phyloP scores from a whole-genome alignment of 1,284 basidiomycete species.

The Boletus sp. region DNA sequence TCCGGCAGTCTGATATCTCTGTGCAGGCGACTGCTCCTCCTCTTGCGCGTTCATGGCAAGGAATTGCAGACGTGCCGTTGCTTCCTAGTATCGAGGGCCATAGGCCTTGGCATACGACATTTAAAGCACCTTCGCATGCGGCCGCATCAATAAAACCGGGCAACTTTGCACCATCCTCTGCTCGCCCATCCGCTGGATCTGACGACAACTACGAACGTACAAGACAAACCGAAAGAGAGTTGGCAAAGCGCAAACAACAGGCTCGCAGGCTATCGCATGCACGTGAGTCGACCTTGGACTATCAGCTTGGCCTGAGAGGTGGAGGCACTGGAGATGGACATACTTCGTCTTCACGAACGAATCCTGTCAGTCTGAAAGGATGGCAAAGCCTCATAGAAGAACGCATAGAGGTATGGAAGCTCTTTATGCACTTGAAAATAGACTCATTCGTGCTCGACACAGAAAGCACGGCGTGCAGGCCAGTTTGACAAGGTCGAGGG shows the following conservation, averaged over 20 bases:
- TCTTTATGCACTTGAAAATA: background rate
- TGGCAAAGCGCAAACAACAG: constrained; percentile 48
- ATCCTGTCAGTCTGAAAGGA: constrained; percentile 64
- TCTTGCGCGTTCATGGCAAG: constrained; percentile 12
- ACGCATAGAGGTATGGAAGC: constrained; percentile 61
- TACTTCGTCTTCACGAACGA: constrained; percentile 37
- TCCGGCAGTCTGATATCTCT: constrained; percentile 11
- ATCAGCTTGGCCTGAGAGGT: constrained; percentile 53
- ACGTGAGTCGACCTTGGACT: constrained; percentile 73
- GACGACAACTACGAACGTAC: constrained; percentile 48
- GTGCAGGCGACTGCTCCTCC: background rate
- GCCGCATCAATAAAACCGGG: constrained; percentile 51
- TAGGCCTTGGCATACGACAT: constrained; percentile 68
- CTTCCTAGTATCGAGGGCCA: constrained; percentile 54
- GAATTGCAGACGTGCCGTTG: constrained; percentile 40
- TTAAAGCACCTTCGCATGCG: constrained; percentile 55
- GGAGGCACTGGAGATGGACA: constrained; percentile 19
- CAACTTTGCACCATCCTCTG: constrained; percentile 35
- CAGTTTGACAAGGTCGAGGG: no score
- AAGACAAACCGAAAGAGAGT: constrained; percentile 49
- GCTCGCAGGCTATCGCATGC: constrained; percentile 61
- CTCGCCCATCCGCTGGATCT: constrained; percentile 23
- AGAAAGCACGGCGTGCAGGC: no score
- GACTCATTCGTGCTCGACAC: background rate
- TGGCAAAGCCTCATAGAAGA: constrained; percentile 79